Evolutionary conservation across 2,329 filamentous ascomycete genomes (phyloP), one percentile per base, ranked within the genome.

Genomic region (Trichoderma sp.): DNA sequence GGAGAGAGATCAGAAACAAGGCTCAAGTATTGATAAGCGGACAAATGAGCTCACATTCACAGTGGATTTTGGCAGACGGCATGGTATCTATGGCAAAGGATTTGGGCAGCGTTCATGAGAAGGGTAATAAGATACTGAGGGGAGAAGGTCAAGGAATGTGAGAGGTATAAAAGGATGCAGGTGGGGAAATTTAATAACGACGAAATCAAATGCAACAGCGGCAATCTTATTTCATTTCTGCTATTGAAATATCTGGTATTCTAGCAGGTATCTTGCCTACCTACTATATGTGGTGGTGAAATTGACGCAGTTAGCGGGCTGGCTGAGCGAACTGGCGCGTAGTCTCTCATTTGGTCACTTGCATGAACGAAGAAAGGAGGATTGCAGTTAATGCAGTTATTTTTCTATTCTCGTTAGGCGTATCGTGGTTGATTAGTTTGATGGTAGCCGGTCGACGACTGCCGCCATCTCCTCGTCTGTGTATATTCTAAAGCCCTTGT

Each of bases 401-500:
- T 62, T 74, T 74, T 75, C 76, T 73, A 78, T 75, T 75, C 45
- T 77, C 76, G 65, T 79, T 66, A 56, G 50, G 71, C 68, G 18
- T 29, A 62, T 50, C 38, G 75, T 73, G 75, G 67, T 60, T 71
- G 69, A 74, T 78, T 86, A 93, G 85, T 93, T 93, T 75, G 91
- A 89, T 33, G 91, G 91, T 84, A 97, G 90, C 84, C 95, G 92
- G 84, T 93, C 93, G 77, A 99, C 97, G 77, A 98, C 95, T 63
- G 91, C 90, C 76, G 94, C 94, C 97, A 99, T 99, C 88, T 98
- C 96, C 82, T 96, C 95, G 81, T 99, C 97, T 75, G 93, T 93
- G 89, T 99, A 99, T 91, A 99, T 98, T 87, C 95, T 93, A 90
- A 99, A 99, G 75, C 97, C 97, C 87, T 94, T 96, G 79, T 98